Evolutionary conservation across 2,329 filamentous ascomycete species (phyloP).

Genomic region (Dactylellina haptotyla): DNA sequence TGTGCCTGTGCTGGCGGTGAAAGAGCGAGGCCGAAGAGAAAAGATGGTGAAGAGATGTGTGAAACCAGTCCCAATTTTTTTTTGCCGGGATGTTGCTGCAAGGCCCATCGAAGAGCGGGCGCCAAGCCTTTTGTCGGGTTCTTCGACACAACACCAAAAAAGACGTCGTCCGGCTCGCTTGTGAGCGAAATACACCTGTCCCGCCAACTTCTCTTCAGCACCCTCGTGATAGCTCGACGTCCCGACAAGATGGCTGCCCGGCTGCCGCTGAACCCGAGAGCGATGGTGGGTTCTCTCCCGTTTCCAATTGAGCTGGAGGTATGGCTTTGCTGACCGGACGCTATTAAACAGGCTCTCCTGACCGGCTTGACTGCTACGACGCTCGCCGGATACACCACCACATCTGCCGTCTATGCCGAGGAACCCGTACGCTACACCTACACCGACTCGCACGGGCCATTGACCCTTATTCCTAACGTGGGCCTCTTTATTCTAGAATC

Average conservation of each 20-base stretch:
- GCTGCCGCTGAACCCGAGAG: constrained; percentile 50
- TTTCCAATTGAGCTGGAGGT: background rate
- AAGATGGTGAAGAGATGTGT: background rate
- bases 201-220: constrained; percentile 3
- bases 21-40: constrained; percentile 13
- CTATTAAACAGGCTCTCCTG: constrained; percentile 34
- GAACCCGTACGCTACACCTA: constrained; percentile 42
- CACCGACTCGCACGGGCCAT: background rate
- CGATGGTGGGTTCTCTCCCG: constrained; percentile 20
- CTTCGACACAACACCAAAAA: constrained; percentile 12
- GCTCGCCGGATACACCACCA: constrained; percentile 45
- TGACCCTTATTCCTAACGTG: constrained; percentile 5
- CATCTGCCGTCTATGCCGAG: constrained; percentile 48
- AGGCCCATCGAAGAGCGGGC: constrained; percentile 31
- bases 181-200: constrained; percentile 35
- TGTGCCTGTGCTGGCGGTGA: constrained; percentile 22
- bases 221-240: constrained; percentile 17
- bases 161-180: constrained; percentile 28
- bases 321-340: constrained; percentile 14
- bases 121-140: constrained; percentile 38
- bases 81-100: constrained; percentile 35
- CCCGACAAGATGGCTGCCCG: constrained; percentile 47
- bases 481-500: background rate
- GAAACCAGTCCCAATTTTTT: constrained; percentile 32
- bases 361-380: constrained; percentile 46